phyloP scores from a whole-genome alignment of 2,329 filamentous ascomycete species.

The Colletotrichum cordylinicola region DNA sequence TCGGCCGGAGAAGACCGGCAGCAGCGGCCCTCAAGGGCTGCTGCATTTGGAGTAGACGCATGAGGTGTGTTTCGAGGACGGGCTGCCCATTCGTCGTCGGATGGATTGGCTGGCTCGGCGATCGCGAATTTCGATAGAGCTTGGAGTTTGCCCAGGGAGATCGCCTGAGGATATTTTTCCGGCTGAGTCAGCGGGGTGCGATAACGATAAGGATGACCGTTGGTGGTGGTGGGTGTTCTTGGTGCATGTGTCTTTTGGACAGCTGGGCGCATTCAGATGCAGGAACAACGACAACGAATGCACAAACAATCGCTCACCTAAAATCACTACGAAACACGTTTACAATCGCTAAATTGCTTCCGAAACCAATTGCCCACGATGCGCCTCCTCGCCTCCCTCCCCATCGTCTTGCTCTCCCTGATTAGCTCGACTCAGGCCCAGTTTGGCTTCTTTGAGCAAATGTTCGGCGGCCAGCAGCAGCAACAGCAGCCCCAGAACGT shows the following conservation, averaged over 20 bases:
- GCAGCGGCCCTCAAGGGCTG: constrained; percentile 50
- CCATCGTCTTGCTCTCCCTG: constrained; percentile 61
- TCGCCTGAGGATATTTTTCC: constrained; percentile 19
- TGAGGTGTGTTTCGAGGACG: constrained; percentile 29
- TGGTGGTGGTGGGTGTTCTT: neutral
- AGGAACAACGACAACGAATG: neutral
- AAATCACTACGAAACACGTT: neutral
- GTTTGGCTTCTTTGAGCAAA: constrained; percentile 98
- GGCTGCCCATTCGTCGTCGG: constrained; percentile 13
- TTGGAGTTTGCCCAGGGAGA: constrained; percentile 4
- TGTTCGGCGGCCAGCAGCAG: constrained; percentile 73
- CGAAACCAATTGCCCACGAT: constrained; percentile 30
- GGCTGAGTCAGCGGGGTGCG: constrained; percentile 18
- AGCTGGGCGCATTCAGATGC: constrained; percentile 1
- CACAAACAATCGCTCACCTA: neutral
- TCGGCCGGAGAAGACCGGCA: constrained; percentile 29
- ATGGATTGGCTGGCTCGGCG: neutral
- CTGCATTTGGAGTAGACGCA: constrained; percentile 54
- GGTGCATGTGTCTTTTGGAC: constrained; percentile 14
- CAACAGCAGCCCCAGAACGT: constrained; percentile 70
- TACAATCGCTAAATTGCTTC: constrained; percentile 14
- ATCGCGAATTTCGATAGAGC: constrained; percentile 2
- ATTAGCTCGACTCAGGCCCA: constrained; percentile 73
- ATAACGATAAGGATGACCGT: constrained; percentile 18
- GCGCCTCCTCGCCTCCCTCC: constrained; percentile 30